Conservation (phyloP, 768 basidiomycete genomes). For the Auricularia cornea region DNA sequence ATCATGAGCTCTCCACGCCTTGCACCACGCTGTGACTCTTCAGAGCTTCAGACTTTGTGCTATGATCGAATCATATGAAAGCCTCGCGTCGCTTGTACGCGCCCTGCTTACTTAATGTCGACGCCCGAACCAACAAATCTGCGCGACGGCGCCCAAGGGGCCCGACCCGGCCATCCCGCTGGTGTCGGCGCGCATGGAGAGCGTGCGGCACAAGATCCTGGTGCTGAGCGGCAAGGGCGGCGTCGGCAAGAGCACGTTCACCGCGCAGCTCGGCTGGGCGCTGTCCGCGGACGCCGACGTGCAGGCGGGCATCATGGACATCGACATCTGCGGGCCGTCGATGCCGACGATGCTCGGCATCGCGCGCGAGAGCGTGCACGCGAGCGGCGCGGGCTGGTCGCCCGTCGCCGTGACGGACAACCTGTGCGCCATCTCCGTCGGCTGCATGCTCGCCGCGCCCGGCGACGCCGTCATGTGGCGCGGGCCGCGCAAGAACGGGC, state of each 20-base stretch:
- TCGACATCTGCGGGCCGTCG: conserved; percentile 97
- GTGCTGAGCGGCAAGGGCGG: conserved; percentile 96
- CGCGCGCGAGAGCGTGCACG: conserved; percentile 83
- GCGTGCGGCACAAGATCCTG: conserved; percentile 87
- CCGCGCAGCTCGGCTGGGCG: conserved; percentile 94
- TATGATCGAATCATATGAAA: no score
- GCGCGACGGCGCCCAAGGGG: conserved; percentile 72
- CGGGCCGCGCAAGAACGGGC: conserved; percentile 97
- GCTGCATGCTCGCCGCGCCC: conserved; percentile 88
- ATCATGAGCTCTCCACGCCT: no score
- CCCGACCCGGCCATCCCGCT: conserved; percentile 88
- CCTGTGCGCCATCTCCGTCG: conserved; percentile 92
- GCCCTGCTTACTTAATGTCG: no score
- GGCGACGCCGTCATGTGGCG: conserved; percentile 96
- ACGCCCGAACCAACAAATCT: conserved; percentile 90
- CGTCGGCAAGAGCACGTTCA: conserved; percentile 97
- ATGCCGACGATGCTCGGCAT: conserved; percentile 96
- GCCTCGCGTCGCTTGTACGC: no score
- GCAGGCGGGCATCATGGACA: conserved; percentile 94
- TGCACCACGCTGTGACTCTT: no score
- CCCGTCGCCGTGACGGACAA: conserved; percentile 96
- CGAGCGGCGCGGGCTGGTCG: conserved; percentile 93
- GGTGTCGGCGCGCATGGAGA: conserved; percentile 73
- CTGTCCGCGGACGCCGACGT: conserved; percentile 87
- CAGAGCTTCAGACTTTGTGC: no score